phyloP scores from a whole-genome alignment of 192 early-diverging fungal species.

The Podila verticillata region DNA sequence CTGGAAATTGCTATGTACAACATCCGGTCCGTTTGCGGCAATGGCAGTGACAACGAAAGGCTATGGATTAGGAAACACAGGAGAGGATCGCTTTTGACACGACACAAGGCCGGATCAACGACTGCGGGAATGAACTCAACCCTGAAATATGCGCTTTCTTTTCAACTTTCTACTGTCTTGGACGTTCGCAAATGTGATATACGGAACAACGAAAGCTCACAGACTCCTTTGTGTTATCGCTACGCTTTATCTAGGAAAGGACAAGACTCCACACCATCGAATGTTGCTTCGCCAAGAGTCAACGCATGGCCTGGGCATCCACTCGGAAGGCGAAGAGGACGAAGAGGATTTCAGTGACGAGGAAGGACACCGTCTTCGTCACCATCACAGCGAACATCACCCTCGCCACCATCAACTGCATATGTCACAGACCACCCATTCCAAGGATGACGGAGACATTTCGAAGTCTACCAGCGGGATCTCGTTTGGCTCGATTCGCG shows the following conservation, averaged over 20 bases:
- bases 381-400: not conserved
- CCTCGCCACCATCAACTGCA: not conserved
- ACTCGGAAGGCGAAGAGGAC: slow-evolving; percentile 40
- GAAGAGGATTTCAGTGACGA: slow-evolving; percentile 36
- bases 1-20: too few species aligned
- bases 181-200: too few species aligned
- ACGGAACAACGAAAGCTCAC: too few species aligned
- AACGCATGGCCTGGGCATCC: slow-evolving; percentile 38
- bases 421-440: not conserved
- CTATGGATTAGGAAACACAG: too few species aligned
- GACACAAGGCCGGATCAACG: too few species aligned
- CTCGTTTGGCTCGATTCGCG: slow-evolving; percentile 11
- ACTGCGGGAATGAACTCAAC: too few species aligned
- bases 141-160: too few species aligned
- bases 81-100: too few species aligned
- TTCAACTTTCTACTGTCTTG: too few species aligned
- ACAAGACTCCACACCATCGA: not conserved
- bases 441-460: slow-evolving; percentile 4
- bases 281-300: slow-evolving; percentile 32
- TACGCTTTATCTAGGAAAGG: slow-evolving; percentile 7
- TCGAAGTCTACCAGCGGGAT: slow-evolving; percentile 11
- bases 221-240: too few species aligned
- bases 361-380: not conserved
- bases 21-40: too few species aligned
- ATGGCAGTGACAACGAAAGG: too few species aligned